Base-by-base conservation (phyloP, 768 basidiomycete genomes). In the Phallus indusiatus region DNA sequence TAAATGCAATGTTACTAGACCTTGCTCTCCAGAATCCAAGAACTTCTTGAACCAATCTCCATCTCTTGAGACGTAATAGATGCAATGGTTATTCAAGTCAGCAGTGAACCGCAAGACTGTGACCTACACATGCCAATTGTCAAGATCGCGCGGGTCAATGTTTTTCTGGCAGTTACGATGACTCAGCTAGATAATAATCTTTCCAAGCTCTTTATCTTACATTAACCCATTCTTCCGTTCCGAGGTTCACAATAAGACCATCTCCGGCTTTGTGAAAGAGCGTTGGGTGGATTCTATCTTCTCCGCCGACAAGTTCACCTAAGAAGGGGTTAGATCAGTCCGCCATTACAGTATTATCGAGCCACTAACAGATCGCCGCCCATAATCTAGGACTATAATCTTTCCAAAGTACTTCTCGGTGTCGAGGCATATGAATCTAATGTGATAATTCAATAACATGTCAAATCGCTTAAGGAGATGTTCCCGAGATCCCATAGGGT, bases 201-300 rank as follows among this genome's bases (percentile, higher is more conserved):
- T 14, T 42, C n/a, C 12, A n/a, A n/a, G 12, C 4, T 11, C n/a
- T 10, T 24, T 33, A 16, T 16, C 53, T 54, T 35, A 54, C 53
- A 54, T 54, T 36, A 21, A 14, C 36, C 53, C 53, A 68, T 47
- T 76, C 75, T 7, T 76, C 73, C 14, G 71, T 75, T 20, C 83
- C 83, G 18, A 85, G 70, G 65, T 84, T 85, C 49, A 84, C 78
- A 62, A 84, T 84, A 67, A 84, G 82, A 34, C 78, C 78, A 70
- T 83, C 80, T 33, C 77, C 76, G 81, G 82, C 84, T 14, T 70
- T 65, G 57, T 75, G 73, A 18, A 72, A 71, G n/a, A 72, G 36
- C 2, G 53, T 67, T 49, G 75, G 73, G 61, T 81, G 73, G 60
- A 84, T 78, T 46, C 83, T 74, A 4, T 81, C 82, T 65, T 79